Conservation (phyloP, 1,139 yeast species). For the Zygoascus meyerae region DNA sequence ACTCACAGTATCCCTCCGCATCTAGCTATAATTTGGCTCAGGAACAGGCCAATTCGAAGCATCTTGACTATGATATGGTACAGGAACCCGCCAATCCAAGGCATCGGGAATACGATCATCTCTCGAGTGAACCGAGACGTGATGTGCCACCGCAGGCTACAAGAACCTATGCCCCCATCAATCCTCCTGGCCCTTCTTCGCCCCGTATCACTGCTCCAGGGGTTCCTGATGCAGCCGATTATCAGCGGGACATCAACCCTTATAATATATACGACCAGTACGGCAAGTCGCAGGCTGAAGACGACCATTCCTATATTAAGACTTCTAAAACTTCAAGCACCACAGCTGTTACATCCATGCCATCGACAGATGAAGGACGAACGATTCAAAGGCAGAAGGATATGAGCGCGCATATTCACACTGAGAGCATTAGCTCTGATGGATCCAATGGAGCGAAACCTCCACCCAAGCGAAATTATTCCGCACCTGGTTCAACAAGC, state of each 20-base stretch:
- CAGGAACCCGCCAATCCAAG: too few relatives aligned
- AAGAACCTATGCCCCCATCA: constrained; percentile 5
- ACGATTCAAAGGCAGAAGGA: neutral
- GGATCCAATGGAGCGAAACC: constrained; percentile 17
- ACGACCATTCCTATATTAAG: neutral
- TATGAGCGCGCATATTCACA: neutral
- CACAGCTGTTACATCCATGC: neutral
- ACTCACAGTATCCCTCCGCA: constrained; percentile 6
- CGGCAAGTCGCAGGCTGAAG: neutral
- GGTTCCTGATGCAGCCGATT: constrained; percentile 21
- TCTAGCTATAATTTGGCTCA: constrained; percentile 1
- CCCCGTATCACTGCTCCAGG: neutral
- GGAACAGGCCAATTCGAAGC: neutral
- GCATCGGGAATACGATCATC: too few relatives aligned
- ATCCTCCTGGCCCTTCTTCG: constrained; percentile 5
- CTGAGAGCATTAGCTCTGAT: constrained; percentile 4
- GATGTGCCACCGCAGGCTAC: neutral
- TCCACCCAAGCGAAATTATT: constrained; percentile 27
- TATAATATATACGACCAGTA: constrained; percentile 1
- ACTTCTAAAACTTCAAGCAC: constrained; percentile 1
- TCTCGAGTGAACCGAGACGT: too few relatives aligned
- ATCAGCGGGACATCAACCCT: constrained; percentile 16
- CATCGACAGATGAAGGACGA: neutral
- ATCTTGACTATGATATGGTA: neutral
- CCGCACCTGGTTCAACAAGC: constrained; percentile 12